Percentiles rank a stretch among this genome's conserved stretches.
These are phyloP conservation scores for Penicillium polonicum DNA, from an alignment of 2,329 filamentous ascomycete species.

Conservation along the genomic window DNA sequence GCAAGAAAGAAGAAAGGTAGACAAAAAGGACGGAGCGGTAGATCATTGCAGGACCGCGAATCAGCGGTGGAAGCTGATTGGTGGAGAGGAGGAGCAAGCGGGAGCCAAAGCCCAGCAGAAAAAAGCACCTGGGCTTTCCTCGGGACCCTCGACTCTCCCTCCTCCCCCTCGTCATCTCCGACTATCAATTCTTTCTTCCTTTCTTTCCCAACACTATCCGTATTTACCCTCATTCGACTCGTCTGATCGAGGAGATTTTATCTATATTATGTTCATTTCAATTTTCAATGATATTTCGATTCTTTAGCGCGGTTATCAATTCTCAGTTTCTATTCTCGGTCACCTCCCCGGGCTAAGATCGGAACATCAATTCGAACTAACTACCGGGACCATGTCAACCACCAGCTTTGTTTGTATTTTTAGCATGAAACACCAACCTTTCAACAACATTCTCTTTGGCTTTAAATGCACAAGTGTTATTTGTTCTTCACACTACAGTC, in stretches of 20 bases:
- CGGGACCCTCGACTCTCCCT: constrained; percentile 32
- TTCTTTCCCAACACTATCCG: constrained; percentile 42
- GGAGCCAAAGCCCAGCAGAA: constrained; percentile 27
- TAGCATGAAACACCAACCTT: constrained; percentile 4
- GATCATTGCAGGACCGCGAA: constrained; percentile 32
- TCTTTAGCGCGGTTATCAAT: constrained; percentile 13
- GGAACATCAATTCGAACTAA: constrained; percentile 7
- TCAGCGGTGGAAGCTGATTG: constrained; percentile 32
- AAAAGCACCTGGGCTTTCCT: constrained; percentile 22
- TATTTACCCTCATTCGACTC: constrained; percentile 68
- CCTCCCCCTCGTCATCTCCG: constrained; percentile 35
- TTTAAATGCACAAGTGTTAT: not conserved
- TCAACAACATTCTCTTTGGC: not conserved
- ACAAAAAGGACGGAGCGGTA: constrained; percentile 41
- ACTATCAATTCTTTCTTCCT: constrained; percentile 15
- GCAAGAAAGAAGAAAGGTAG: constrained; percentile 19
- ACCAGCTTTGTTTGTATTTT: constrained; percentile 11
- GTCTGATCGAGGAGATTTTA: constrained; percentile 41
- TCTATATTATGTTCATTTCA: not conserved
- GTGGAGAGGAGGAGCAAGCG: constrained; percentile 39
- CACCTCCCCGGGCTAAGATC: constrained; percentile 7
- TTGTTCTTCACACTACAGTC: not conserved
- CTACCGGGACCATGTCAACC: constrained; percentile 6
- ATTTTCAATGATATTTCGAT: constrained; percentile 3
- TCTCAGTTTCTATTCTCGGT: constrained; percentile 13